Percentiles rank a stretch among this genome's conserved stretches.
phyloP scores from a whole-genome alignment of 2,329 filamentous ascomycete genomes.

The Alternaria solani region DNA sequence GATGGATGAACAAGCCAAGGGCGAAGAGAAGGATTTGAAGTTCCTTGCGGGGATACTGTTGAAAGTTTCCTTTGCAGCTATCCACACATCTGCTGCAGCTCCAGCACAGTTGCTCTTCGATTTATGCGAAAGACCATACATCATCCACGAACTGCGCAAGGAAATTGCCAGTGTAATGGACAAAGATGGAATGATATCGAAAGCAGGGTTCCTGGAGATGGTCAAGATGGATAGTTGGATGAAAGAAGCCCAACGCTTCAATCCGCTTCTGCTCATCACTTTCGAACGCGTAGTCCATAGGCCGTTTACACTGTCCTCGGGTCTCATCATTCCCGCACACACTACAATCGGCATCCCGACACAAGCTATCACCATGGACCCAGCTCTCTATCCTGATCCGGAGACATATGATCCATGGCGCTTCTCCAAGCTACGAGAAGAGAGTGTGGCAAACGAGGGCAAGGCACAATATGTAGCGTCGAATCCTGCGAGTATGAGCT shows the following conservation, averaged over 20 bases:
- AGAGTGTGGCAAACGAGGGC: background rate
- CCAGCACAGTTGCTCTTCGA: background rate
- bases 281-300: slow-evolving; percentile 1
- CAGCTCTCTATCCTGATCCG: background rate
- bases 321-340: background rate
- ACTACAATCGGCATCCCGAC: background rate
- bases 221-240: slow-evolving; percentile 2
- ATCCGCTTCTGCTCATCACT: slow-evolving; percentile 1
- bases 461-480: background rate
- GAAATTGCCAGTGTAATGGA: background rate
- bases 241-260: background rate
- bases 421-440: background rate
- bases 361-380: background rate
- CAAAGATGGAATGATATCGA: background rate
- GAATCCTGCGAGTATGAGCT: background rate
- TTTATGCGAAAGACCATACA: slow-evolving; percentile 1
- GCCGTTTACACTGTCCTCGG: background rate
- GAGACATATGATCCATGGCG: background rate
- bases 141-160: slow-evolving; percentile 2
- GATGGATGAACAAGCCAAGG: background rate
- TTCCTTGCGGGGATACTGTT: background rate
- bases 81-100: slow-evolving; percentile 2
- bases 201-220: background rate
- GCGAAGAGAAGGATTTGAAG: background rate
- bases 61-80: slow-evolving; percentile 1